Conservation (phyloP, 1,139 yeast species). For the Suhomyces taliae region DNA sequence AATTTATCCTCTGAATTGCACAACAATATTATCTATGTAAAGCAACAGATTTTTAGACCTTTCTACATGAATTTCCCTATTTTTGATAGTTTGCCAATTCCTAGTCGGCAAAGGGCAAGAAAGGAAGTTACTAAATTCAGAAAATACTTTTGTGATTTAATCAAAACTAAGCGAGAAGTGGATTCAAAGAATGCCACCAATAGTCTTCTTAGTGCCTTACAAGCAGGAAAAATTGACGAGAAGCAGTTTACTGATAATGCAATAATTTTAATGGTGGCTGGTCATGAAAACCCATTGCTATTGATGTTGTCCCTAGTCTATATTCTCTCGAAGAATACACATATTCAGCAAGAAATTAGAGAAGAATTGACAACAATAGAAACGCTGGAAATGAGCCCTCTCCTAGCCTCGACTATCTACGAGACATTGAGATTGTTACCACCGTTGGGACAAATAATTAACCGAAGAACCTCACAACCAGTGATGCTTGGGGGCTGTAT, state of each 20-base stretch:
- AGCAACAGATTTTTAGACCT: slow-evolving; percentile 57
- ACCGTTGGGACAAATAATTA: slow-evolving; percentile 59
- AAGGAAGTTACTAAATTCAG: slow-evolving; percentile 46
- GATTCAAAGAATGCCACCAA: slow-evolving; percentile 26
- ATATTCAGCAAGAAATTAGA: slow-evolving; percentile 38
- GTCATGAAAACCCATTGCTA: slow-evolving; percentile 64
- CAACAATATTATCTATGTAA: slow-evolving; percentile 41
- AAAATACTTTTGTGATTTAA: slow-evolving; percentile 26
- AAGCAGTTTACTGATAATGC: slow-evolving; percentile 57
- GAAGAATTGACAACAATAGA: slow-evolving; percentile 19
- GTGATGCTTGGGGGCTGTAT: slow-evolving; percentile 43
- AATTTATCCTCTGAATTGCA: slow-evolving; percentile 34
- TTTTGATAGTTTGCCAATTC: slow-evolving; percentile 52
- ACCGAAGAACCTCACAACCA: slow-evolving; percentile 43
- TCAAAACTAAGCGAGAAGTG: slow-evolving; percentile 20
- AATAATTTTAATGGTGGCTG: slow-evolving; percentile 59
- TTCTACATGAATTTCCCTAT: slow-evolving; percentile 55
- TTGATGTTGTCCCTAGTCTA: slow-evolving; percentile 50
- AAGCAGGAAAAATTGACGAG: slow-evolving; percentile 35
- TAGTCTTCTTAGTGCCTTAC: slow-evolving; percentile 38
- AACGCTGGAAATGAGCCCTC: slow-evolving; percentile 4
- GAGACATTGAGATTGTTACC: slow-evolving; percentile 58
- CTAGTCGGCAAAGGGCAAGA: slow-evolving; percentile 47
- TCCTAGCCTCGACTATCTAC: slow-evolving; percentile 25
- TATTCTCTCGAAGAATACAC: slow-evolving; percentile 41